Evolutionary conservation across 129 eudicot species (phyloP).

Genomic region (Dittrichia graveolens): DNA sequence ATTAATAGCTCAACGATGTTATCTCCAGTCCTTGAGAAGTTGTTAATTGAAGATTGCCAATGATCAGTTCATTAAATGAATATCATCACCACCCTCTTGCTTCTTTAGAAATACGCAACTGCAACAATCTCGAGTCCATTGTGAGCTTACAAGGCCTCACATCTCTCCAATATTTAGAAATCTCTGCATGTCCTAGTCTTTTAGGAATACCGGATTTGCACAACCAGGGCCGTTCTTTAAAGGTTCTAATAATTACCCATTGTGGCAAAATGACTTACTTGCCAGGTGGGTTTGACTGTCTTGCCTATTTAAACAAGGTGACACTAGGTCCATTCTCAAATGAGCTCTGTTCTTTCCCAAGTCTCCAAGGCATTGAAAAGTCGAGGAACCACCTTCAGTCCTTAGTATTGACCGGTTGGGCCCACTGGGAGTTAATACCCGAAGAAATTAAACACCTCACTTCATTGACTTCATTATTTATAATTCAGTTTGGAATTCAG

Average conservation of each 20-base stretch:
- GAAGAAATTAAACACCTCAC: background rate
- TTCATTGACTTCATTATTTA: background rate
- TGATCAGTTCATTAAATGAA: background rate
- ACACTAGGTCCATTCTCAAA: background rate
- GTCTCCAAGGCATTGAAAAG: background rate
- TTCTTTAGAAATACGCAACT: background rate
- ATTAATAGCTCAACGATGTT: background rate
- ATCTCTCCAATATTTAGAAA: background rate
- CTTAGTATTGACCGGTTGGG: background rate
- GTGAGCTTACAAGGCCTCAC: background rate
- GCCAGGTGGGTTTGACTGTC: background rate
- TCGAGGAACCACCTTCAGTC: background rate
- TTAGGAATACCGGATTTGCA: slow-evolving; percentile 17
- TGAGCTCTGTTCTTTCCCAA: background rate
- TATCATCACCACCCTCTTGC: background rate
- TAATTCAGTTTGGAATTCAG: background rate
- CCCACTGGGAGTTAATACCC: background rate
- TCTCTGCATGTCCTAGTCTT: background rate
- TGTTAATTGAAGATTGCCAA: background rate
- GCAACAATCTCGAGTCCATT: background rate
- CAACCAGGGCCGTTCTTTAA: slow-evolving; percentile 4
- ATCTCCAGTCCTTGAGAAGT: background rate
- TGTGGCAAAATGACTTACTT: background rate
- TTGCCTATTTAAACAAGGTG: background rate
- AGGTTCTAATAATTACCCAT: background rate